Evolutionary conservation across 2,329 filamentous ascomycete genomes (phyloP), one percentile per base, ranked within the genome.

Genomic region (Dactylellina drechsleri): DNA sequence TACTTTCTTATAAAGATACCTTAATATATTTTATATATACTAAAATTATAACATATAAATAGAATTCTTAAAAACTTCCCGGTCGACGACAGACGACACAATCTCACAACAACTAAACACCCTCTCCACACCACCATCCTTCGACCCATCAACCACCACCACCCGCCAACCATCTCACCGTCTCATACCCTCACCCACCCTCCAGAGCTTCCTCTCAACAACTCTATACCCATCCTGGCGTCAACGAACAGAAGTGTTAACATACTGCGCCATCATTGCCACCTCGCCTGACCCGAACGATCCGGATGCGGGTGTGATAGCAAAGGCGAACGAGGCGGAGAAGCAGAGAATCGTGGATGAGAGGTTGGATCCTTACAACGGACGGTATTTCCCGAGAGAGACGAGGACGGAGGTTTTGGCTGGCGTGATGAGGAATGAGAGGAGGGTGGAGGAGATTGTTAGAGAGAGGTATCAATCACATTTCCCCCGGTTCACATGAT

Each of bases 1-100:
- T 92, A 81, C 49, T 16, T 20, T 23, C 41, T 16, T 49, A 23
- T 23, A 23, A 23, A 23, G 23, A 23, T 16, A 47, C 10, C 45
- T 18, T 3, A n/a, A 40, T 23, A 13, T 36, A 4, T 16, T 28
- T 5, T 8, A 36, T 7, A 28, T 28, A 36, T 36, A 10, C 5
- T 7, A 7, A 36, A 36, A 36, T 36, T 41, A 18, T 56, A 16
- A 28, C 4, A 13, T 12, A 58, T 26, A 23, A 45, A 26, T 5
- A 97, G 95, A 97, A 82, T 99, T 99, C 82, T 87, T 99, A 20
- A 91, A 93, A 45, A 83, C 95, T 77, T 97, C 94, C 8, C 89
- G 95, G 77, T 86, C 88, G 61, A 88, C 91, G 56, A 90, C 97
- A 80, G 95, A 99, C 83, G 95, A 99, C 83, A 92, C 91, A 52